These are phyloP conservation scores for Skeletonema menzelii DNA, from an alignment of 108 stramenopile species.

Conservation along the genomic window DNA sequence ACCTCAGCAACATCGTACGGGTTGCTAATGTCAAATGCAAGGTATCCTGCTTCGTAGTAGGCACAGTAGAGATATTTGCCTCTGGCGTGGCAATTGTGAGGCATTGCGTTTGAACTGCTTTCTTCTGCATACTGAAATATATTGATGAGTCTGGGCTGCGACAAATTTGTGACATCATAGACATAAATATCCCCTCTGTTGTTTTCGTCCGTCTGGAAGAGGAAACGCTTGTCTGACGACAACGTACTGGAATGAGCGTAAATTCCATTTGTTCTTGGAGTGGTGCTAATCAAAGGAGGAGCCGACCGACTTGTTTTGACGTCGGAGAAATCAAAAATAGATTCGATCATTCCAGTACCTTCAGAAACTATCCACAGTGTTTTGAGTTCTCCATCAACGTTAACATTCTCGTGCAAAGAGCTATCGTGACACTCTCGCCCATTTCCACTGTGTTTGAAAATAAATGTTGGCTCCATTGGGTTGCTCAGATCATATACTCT, in stretches of 20 bases:
- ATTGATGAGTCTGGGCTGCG: neutral
- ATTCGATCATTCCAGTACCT: neutral
- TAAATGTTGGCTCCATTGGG: neutral
- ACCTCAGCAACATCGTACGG: neutral
- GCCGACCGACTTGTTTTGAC: neutral
- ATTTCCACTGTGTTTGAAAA: neutral
- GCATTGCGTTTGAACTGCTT: neutral
- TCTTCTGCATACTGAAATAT: neutral
- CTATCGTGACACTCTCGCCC: neutral
- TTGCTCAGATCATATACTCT: neutral
- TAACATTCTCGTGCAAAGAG: neutral
- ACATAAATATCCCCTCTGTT: neutral
- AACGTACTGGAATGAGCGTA: neutral
- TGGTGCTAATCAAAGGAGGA: neutral
- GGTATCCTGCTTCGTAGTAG: neutral
- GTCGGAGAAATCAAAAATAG: neutral
- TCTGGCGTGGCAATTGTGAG: neutral
- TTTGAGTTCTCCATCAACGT: neutral
- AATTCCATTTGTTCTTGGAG: neutral
- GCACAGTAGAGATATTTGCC: neutral
- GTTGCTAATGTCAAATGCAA: neutral
- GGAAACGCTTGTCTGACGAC: neutral
- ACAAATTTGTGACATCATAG: neutral
- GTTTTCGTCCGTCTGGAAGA: neutral
- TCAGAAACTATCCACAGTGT: neutral